phyloP scores from a whole-genome alignment of 2,329 filamentous ascomycete species.

The Chaetomiaceae sp. region DNA sequence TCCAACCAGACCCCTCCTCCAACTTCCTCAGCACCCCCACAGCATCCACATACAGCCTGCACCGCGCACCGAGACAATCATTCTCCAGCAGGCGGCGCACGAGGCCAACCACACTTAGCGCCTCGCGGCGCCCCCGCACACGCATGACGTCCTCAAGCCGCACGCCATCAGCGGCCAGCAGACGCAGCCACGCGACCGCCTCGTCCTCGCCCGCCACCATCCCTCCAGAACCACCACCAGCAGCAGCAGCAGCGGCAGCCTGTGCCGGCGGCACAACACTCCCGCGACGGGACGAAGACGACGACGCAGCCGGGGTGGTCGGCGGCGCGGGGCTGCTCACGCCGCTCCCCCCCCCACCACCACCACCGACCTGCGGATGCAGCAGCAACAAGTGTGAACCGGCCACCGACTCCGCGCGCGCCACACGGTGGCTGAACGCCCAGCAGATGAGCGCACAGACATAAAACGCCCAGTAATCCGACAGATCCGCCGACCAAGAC shows the following conservation, averaged over 20 bases:
- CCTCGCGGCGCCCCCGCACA: conserved; percentile 35
- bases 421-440: conserved; percentile 42
- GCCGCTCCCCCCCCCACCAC: no score
- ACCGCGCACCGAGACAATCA: conserved; percentile 44
- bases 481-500: conserved; percentile 34
- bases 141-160: conserved; percentile 35
- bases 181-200: conserved; percentile 32
- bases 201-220: conserved; percentile 20
- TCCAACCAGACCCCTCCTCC: conserved; percentile 38
- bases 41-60: conserved; percentile 47
- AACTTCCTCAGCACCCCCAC: conserved; percentile 46
- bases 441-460: conserved; percentile 54
- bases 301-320: neutral
- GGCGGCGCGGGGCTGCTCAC: neutral
- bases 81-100: conserved; percentile 41
- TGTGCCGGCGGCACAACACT: neutral
- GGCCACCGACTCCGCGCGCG: no score
- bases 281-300: neutral
- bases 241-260: no score
- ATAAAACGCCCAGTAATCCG: conserved; percentile 51
- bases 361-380: conserved; percentile 4
- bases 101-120: conserved; percentile 41
- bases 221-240: no score
- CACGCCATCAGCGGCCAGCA: conserved; percentile 33
- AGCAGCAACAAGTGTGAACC: no score